Evolutionary conservation across 2,329 filamentous ascomycete species (phyloP).

Genomic region (Ascosphaera pollenicola): DNA sequence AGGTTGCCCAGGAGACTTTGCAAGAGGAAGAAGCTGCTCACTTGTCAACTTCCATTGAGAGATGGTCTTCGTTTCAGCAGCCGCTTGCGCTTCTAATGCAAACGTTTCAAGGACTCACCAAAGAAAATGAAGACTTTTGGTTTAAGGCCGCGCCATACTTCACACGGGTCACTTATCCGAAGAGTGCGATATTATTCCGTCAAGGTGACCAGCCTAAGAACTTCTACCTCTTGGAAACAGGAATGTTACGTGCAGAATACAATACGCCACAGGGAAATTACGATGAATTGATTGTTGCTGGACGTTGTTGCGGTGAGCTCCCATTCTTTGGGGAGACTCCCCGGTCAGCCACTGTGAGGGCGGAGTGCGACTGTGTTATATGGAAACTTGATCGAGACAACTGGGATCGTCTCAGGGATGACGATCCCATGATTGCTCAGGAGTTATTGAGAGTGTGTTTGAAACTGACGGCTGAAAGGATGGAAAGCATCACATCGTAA

Average conservation of each 20-base stretch:
- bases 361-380: slow-evolving; percentile 58
- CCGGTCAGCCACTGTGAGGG: slow-evolving; percentile 66
- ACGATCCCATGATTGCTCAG: slow-evolving; percentile 54
- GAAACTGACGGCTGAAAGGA: slow-evolving; percentile 84
- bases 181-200: slow-evolving; percentile 54
- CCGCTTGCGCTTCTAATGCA: slow-evolving; percentile 81
- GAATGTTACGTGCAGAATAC: slow-evolving; percentile 78
- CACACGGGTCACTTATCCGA: slow-evolving; percentile 38
- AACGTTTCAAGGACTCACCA: slow-evolving; percentile 75
- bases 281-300: slow-evolving; percentile 79
- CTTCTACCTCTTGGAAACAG: slow-evolving; percentile 79
- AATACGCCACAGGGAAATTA: slow-evolving; percentile 72
- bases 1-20: slow-evolving; percentile 57
- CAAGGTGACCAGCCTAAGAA: slow-evolving; percentile 55
- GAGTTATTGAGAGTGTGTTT: slow-evolving; percentile 74
- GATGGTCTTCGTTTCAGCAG: slow-evolving; percentile 74
- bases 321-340: slow-evolving; percentile 88
- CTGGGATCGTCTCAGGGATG: slow-evolving; percentile 51
- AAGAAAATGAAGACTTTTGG: slow-evolving; percentile 90
- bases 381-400: slow-evolving; percentile 56
- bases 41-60: slow-evolving; percentile 25
- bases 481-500: slow-evolving; percentile 46
- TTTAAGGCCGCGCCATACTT: slow-evolving; percentile 62
- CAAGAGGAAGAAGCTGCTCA: slow-evolving; percentile 33
- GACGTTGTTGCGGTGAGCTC: slow-evolving; percentile 85